Evolutionary conservation across 208 protist genomes (phyloP), one percentile per base, ranked within the genome.

Genomic region (Kentomonas sorsogonicus): DNA sequence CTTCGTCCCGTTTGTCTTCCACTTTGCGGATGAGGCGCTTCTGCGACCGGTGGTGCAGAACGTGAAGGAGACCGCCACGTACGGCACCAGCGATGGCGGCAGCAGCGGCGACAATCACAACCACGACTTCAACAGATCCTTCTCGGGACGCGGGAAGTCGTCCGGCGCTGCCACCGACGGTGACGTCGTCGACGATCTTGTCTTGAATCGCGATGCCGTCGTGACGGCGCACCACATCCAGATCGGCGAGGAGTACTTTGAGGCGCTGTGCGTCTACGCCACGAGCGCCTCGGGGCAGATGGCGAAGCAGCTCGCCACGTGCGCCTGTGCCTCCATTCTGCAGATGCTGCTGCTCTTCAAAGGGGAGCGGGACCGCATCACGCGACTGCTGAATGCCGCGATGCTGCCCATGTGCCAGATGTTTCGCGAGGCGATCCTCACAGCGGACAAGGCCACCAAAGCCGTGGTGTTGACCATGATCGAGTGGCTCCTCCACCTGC

Each of bases 401-500:
- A 80, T 91, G 66, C 70, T 80, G 36, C 80, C 77, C 22, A 59
- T 94, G 47, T 94, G 87, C 61, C 82, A 91, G 43, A 88, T 91
- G 78, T 79, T 85, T 39, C 71, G 81, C 52, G 79, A 81, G 48
- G 67, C 77, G 3, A 68, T 94, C 46, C 66, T 77, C 27, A 86
- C 74, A 0, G 63, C 63, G 33, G 87, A 89, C 67, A 89, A 86
- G 59, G 68, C 78, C 9, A 91, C 84, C 6, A 94, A 89, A 61
- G 74, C 83, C 16, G 61, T 94, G 18, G 79, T 75, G 33, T 67
- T 94, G 31, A 86, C 77, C 27, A 94, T 94, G 87, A 83, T 87
- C 6, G 74, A 88, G 54, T 94, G 87, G 84, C 66, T 94, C 41
- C 63, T 91, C 20, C 50, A 67, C 50, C 77, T 87, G 55, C 61